A percentile compares a stretch with the other conserved stretches of the same genome.
Conservation (phyloP, 257 asterid species). For the Ocimum tenuiflorum region DNA sequence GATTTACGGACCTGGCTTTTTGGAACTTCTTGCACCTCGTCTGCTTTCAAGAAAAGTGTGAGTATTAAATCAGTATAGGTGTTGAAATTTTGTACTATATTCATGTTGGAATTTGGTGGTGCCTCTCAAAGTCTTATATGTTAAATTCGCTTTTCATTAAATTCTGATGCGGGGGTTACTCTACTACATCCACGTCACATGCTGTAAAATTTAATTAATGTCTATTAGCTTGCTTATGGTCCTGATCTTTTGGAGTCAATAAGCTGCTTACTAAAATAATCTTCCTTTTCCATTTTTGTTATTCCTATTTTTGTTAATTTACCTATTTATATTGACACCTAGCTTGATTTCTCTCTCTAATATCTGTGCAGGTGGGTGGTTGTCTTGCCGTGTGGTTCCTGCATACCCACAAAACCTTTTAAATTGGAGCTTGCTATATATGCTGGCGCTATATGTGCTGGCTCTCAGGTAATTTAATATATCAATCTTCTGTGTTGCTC, state of each 20-base stretch:
- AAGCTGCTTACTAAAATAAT: neutral
- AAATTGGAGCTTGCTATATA: slow-evolving; percentile 93
- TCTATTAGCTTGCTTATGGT: neutral
- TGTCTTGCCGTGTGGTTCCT: slow-evolving; percentile 84
- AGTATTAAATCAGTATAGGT: slow-evolving; percentile 17
- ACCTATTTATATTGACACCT: no score
- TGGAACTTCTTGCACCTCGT: slow-evolving; percentile 76
- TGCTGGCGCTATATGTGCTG: slow-evolving; percentile 56
- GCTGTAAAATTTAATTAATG: neutral
- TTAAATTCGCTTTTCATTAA: neutral
- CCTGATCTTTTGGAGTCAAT: neutral
- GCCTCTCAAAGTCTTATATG: neutral
- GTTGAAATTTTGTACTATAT: neutral
- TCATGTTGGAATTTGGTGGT: neutral
- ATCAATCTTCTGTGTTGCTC: neutral
- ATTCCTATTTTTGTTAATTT: neutral
- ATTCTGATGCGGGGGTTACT: neutral
- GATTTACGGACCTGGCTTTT: slow-evolving; percentile 80
- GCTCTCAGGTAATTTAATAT: slow-evolving; percentile 40
- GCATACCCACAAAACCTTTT: slow-evolving; percentile 62
- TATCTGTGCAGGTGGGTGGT: slow-evolving; percentile 72
- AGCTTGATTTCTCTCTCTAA: neutral
- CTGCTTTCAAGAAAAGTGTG: slow-evolving; percentile 86
- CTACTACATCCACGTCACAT: neutral
- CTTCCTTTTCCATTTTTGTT: neutral